Evolutionary conservation across 2,329 filamentous ascomycete species (phyloP).

Genomic region (Talaromyces sp.): DNA sequence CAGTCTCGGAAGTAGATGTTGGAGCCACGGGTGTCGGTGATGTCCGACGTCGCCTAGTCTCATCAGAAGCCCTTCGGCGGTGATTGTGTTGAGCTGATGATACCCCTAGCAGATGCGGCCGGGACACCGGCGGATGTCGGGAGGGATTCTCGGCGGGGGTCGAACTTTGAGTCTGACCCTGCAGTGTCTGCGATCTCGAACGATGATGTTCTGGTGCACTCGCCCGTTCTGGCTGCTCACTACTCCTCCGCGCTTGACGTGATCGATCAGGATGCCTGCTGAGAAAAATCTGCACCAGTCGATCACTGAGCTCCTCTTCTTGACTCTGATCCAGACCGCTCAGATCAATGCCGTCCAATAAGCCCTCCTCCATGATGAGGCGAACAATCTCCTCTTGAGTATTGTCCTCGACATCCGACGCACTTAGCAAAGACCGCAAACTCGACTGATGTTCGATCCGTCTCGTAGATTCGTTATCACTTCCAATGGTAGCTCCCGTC

Average conservation of each 20-base stretch:
- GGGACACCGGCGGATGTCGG: conserved; percentile 29
- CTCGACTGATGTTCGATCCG: conserved; percentile 87
- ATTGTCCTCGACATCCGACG: conserved; percentile 65
- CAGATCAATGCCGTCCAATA: conserved; percentile 82
- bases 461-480: conserved; percentile 41
- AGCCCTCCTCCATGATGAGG: conserved; percentile 81
- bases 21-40: conserved; percentile 33
- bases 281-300: conserved; percentile 84
- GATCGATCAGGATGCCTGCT: conserved; percentile 60
- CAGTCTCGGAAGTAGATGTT: conserved; percentile 35
- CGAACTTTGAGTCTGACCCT: conserved; percentile 23
- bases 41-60: conserved; percentile 28
- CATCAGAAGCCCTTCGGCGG: conserved; percentile 37
- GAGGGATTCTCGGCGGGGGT: conserved; percentile 21
- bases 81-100: conserved; percentile 26
- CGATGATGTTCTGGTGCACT: conserved; percentile 26
- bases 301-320: conserved; percentile 85
- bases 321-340: conserved; percentile 79
- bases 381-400: conserved; percentile 84
- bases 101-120: conserved; percentile 35
- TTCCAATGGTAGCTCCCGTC: conserved; percentile 27
- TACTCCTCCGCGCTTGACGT: conserved; percentile 29
- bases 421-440: conserved; percentile 76
- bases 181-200: conserved; percentile 31
- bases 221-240: conserved; percentile 32